Base-by-base conservation (phyloP, 1,284 basidiomycete genomes). In the Tilletia horrida region DNA sequence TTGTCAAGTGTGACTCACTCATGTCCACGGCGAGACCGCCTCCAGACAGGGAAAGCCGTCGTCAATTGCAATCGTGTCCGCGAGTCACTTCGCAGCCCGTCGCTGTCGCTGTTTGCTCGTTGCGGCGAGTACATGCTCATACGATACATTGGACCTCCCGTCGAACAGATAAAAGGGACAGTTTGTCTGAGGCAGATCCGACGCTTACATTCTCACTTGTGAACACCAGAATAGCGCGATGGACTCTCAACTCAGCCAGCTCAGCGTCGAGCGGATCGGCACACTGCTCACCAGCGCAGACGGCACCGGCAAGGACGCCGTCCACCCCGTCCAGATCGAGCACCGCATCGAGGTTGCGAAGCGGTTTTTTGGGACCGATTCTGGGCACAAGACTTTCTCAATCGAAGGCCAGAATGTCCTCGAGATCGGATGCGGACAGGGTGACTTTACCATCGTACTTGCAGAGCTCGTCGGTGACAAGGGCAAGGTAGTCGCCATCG, bases 391-490 rank as follows among this genome's bases (percentile, higher is more conserved):
- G 27, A 27, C 7, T 35, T 9, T 59, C 3, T 25, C 27, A 9
- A 35, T 59, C 31, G 3, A 65, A 1, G 84, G 83, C 3, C 76
- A 76, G 40, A 71, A 69, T 2, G 75, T 85, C 2, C 76, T 85
- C 1, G 84, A 85, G 69, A 71, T 85, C 14, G 84, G 84, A 42
- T 85, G 84, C 69, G 84, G 84, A 0, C 84, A 85, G 64, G 84
- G 84, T 13, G 84, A 85, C 66, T 83, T 81, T 66, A 85, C 84
- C 0, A 76, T 81, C 18, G 83, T 79, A 1, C 77, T 85, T 1
- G 84, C 84, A 23, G 74, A 77, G 16, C 77, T 80, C 7, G 83
- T 85, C 9, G 84, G 84, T 1, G 73, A 74, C 0, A 68, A 65
- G 0, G 84, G 84, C 2, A 82, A 82, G 57, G 83, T 85, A 29